Base-by-base conservation (phyloP, 1,284 basidiomycete species). In the Stereum hirsutum region DNA sequence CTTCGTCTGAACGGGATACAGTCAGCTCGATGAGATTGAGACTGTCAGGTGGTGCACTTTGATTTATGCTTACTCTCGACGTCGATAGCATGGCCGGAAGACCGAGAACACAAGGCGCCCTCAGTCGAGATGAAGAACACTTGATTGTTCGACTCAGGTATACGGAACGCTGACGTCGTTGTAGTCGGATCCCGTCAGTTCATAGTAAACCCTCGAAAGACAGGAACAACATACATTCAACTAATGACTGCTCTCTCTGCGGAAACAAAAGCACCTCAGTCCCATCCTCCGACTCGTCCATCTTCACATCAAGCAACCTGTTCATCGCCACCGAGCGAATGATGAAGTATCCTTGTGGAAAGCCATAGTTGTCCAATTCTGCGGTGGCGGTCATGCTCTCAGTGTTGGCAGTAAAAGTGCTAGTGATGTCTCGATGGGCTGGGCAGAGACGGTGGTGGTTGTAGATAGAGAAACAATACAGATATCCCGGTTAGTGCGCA, bases 51-150 rank as follows among this genome's bases (percentile, higher is more conserved):
- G 43, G 14, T 2, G 23, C 42, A 15, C 14, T 4, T 17, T 24
- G 53, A 28, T 11, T 11, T 28, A 15, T 50, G 8, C 54, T 32
- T 59, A 82, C 85, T 72, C 68, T 88, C 75, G 27, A 89, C 59
- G 54, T 89, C 87, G 34, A 89, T 65, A 7, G 85, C 86, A 62
- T 89, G 86, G 1, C 86, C 86, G n/a, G 84, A 75, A 7, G 74
- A 72, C 50, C 80, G 72, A 5, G 83, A 86, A 56, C 83, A 89
- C 32, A 89, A 59, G 10, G 75, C 76, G 15, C 87, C 86, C 10
- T 75, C 72, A 4, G 74, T 72, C 57, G 89, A 87, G 41, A 89
- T 74, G 63, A 84, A 89, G 62, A 88, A 89, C 17, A 89, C 80
- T 68, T 89, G 86, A 52, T 89, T 89, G 49, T 85, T 78, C 7